Evolutionary conservation across 257 asterid species (phyloP).

Genomic region (Nicotiana otophora): DNA sequence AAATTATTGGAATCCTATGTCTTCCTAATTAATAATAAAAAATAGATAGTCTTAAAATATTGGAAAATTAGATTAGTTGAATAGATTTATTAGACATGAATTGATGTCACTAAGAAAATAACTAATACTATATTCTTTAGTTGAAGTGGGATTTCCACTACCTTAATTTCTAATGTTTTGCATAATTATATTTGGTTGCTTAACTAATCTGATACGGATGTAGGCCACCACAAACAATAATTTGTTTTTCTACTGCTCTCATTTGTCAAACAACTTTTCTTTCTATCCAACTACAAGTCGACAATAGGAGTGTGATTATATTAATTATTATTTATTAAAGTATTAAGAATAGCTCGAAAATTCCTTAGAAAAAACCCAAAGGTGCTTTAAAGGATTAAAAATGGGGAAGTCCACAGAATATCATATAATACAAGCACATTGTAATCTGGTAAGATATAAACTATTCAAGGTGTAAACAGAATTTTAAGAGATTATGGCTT

Average conservation of each 20-base stretch:
- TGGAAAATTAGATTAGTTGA: neutral
- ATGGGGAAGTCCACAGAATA: neutral
- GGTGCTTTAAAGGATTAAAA: neutral
- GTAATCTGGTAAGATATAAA: neutral
- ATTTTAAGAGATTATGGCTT: neutral
- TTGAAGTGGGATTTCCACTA: constrained; percentile 13
- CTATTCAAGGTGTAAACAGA: neutral
- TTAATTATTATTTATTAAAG: neutral
- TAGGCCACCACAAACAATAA: constrained; percentile 1
- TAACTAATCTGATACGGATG: constrained; percentile 5
- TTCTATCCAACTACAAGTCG: neutral
- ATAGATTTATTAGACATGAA: neutral
- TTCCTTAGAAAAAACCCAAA: too few species aligned
- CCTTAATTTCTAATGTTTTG: neutral
- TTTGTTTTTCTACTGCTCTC: neutral
- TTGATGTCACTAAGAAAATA: neutral
- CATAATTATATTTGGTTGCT: neutral
- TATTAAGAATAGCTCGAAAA: neutral
- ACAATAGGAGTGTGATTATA: neutral
- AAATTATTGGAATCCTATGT: neutral
- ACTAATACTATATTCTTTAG: neutral
- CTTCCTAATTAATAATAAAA: neutral
- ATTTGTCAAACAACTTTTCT: neutral
- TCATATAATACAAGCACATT: neutral
- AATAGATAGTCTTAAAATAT: neutral